Percentiles rank a stretch among this genome's conserved stretches.
Conservation (phyloP, 1,139 yeast species). For the Lodderomyces jiufengensis region DNA sequence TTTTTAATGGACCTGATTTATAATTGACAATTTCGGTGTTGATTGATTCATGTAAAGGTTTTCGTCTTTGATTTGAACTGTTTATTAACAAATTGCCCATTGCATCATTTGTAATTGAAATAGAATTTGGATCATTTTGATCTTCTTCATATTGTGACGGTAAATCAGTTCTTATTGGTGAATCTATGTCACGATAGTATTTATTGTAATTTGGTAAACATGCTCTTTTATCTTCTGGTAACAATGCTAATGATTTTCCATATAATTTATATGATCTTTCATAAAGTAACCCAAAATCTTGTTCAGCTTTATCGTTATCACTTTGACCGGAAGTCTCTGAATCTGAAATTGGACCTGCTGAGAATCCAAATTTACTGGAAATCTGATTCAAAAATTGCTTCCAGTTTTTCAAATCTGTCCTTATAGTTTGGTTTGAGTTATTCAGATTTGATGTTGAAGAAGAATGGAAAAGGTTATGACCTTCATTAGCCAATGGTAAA, state of each 20-base stretch:
- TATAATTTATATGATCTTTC: conserved; percentile 41
- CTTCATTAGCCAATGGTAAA: conserved; percentile 28
- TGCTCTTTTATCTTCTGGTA: conserved; percentile 39
- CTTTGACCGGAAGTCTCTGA: conserved; percentile 12
- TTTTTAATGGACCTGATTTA: conserved; percentile 30
- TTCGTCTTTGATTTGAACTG: conserved; percentile 8
- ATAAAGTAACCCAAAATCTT: conserved; percentile 34
- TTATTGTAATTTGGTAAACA: conserved; percentile 43
- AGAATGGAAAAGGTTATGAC: conserved; percentile 7
- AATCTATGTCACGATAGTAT: conserved; percentile 18
- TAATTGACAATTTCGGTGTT: conserved; percentile 28
- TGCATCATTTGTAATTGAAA: conserved; percentile 41
- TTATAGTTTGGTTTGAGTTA: conserved; percentile 12
- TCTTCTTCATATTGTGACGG: conserved; percentile 28
- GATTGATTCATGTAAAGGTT: conserved; percentile 10
- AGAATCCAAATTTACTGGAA: conserved; percentile 37
- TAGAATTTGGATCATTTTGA: conserved; percentile 29
- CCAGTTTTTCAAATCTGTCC: conserved; percentile 36
- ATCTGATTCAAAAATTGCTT: conserved; percentile 33
- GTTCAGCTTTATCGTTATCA: conserved; percentile 25
- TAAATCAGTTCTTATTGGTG: conserved; percentile 7
- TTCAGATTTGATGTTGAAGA: conserved; percentile 26
- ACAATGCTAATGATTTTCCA: conserved; percentile 37
- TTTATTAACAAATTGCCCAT: conserved; percentile 45
- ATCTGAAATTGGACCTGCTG: conserved; percentile 26